These are phyloP conservation scores for Oleoguttula mirabilis DNA, from an alignment of 495 filamentous ascomycete species.

Conservation along the genomic window DNA sequence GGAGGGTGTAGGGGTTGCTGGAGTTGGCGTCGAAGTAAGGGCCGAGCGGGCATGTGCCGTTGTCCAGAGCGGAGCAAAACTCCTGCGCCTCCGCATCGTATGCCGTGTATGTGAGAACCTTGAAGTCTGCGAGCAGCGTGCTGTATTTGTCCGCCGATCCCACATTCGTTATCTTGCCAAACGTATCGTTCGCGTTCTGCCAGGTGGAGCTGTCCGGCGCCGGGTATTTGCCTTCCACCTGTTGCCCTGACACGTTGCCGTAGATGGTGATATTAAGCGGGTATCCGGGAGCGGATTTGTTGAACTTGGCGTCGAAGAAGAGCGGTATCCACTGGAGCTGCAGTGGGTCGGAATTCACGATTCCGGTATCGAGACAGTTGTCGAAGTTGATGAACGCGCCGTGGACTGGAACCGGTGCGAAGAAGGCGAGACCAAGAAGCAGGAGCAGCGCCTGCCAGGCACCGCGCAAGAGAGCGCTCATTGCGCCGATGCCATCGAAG, in stretches of 20 bases:
- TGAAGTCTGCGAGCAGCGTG: slow-evolving; percentile 55
- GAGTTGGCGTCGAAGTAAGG: slow-evolving; percentile 55
- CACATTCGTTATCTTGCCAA: slow-evolving; percentile 66
- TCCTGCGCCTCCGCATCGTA: slow-evolving; percentile 35
- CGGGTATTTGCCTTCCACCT: slow-evolving; percentile 37
- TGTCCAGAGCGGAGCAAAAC: slow-evolving; percentile 53
- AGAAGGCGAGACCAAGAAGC: background rate
- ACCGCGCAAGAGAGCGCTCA: slow-evolving; percentile 1
- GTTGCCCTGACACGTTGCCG: slow-evolving; percentile 71
- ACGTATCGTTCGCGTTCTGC: slow-evolving; percentile 42
- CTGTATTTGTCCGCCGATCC: slow-evolving; percentile 45
- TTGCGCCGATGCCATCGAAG: background rate
- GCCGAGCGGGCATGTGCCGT: slow-evolving; percentile 59
- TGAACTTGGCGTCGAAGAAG: slow-evolving; percentile 59
- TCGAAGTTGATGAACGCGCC: slow-evolving; percentile 63
- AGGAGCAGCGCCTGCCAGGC: slow-evolving; percentile 5
- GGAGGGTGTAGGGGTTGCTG: slow-evolving; percentile 43
- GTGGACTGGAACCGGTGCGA: background rate
- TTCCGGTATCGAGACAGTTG: slow-evolving; percentile 63
- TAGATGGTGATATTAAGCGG: slow-evolving; percentile 71
- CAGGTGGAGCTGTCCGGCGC: slow-evolving; percentile 38
- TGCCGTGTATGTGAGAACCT: slow-evolving; percentile 63
- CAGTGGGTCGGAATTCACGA: slow-evolving; percentile 39
- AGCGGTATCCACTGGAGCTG: slow-evolving; percentile 73
- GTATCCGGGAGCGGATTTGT: slow-evolving; percentile 43